Evolutionary conservation across 2,329 filamentous ascomycete genomes (phyloP), one percentile per base, ranked within the genome.

Genomic region (Sporothrix mexicana): DNA sequence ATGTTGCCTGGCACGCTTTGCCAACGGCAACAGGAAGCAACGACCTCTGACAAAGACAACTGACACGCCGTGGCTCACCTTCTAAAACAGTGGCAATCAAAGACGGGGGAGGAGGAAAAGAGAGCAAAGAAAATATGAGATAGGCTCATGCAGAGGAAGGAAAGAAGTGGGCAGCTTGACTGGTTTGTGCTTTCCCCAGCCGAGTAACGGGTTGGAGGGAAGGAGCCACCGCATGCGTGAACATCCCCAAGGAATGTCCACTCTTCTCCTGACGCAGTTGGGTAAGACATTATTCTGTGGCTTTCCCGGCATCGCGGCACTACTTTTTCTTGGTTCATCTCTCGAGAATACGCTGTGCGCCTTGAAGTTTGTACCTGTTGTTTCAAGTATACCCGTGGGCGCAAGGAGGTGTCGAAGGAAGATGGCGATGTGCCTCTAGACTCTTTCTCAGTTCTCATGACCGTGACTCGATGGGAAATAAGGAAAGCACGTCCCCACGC

Each of bases 401-500:
- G 61, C 23, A 64, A 64, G 59, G 61, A 66, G 61, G 61, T 47
- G 61, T 41, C 23, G 8, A 66, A 8, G n/a, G n/a, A 47, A 62
- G 61, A 66, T 76, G 76, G 75, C 73, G 75, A 74, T 74, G 77
- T 76, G 85, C 86, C 85, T 80, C 88, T 86, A 82, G 85, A 86
- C 79, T 85, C 82, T 80, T 25, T 17, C 41, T 47, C 85, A 80
- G 73, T 80, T 81, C 7, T 51, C 47, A 17, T 51, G n/a, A 43
- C 15, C 47, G 47, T 68, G 66, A 55, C 66, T 55, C 47, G 47
- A 68, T 41, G 66, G n/a, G 36, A 55, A 55, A 53, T 36, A 55
- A 36, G 25, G 47, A n/a, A 57, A 36, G 67, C 30, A 47, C 36
- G 67, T 25, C 41, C 49, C 67, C 10, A 43, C 15, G 66, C 67